Evolutionary conservation across 345 rosid species (phyloP), one percentile per base, ranked within the genome.

Genomic region (Raphanus sativus): DNA sequence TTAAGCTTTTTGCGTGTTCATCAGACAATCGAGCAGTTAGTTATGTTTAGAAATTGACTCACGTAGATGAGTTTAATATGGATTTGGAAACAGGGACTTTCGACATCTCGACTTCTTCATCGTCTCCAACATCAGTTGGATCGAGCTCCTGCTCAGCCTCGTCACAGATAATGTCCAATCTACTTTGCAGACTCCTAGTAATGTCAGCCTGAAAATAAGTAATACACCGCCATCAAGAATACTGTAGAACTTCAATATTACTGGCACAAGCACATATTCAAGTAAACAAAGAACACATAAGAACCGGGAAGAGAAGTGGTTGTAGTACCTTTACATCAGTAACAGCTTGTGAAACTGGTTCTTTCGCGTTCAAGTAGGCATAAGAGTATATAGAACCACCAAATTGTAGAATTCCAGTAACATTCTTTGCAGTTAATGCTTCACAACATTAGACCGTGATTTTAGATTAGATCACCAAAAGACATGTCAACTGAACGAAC

Each of bases 151-250:
- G 89, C 77, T 88, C 97, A 6, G 81, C 96, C 76, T 89, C 93
- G 68, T 90, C 98, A 28, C 93, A 88, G 62, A 94, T 81, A 34
- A 90, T 84, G 81, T 92, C 98, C 64, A 92, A 79, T 81, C 98
- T 89, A 86, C 98, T 92, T 75, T 84, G 89, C 76, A 94, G 85
- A 85, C 94, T 94, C 79, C 86, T 86, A 75, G 86, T 85, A 65
- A 94, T 87, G 80, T 94, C 98, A 72, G 82, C 89, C 98, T 94
- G 84, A 80, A 80, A 71, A 77, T 17, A 77, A 52, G 16, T 54
- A 2, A 36, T 11, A 48, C 50, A 3, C 21, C 21, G 7, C 24
- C 45, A 59, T 72, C 73, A 59, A 25, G 5, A 45, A 10, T 9
- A 9, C 9, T 30, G 10, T 6, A 0, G 24, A 50, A n/a, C 2